Percentiles rank a stretch among this genome's conserved stretches.
Evolutionary conservation across 257 asterid genomes (phyloP).

Genomic region (Petrea volubilis): DNA sequence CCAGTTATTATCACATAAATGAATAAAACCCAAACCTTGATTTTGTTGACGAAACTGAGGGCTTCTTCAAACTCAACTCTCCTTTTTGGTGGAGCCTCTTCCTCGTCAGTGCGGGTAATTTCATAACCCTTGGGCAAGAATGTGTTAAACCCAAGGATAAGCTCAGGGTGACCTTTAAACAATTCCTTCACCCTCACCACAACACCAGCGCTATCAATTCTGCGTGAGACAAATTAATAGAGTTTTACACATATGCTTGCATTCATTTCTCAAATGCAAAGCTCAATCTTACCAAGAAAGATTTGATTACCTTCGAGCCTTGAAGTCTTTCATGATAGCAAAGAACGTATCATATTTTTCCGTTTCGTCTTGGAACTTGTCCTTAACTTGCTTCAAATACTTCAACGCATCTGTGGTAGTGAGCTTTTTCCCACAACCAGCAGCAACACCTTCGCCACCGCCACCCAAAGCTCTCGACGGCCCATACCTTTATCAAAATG

Average conservation of each 20-base stretch:
- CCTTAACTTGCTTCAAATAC: slow-evolving; percentile 95
- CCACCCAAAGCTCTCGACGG: slow-evolving; percentile 57
- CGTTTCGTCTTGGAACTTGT: slow-evolving; percentile 90
- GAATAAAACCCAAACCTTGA: slow-evolving; percentile 59
- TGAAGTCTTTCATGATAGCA: slow-evolving; percentile 96
- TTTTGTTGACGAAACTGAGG: slow-evolving; percentile 91
- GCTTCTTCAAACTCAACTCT: slow-evolving; percentile 97
- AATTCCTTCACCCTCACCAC: slow-evolving; percentile 90
- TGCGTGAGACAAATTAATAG: slow-evolving; percentile 37
- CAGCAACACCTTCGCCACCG: slow-evolving; percentile 39
- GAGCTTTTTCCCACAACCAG: slow-evolving; percentile 68
- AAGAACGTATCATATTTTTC: slow-evolving; percentile 94
- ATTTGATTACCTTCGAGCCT: slow-evolving; percentile 82
- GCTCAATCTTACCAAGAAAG: slow-evolving; percentile 14
- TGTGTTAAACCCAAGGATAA: slow-evolving; percentile 95
- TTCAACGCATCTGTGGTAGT: slow-evolving; percentile 91
- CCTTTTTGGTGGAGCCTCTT: slow-evolving; percentile 85
- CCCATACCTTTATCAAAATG: slow-evolving; percentile 46
- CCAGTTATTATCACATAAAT: neutral
- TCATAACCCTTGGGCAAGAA: slow-evolving; percentile 98
- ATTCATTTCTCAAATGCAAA: slow-evolving; percentile 15
- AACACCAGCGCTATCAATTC: slow-evolving; percentile 94
- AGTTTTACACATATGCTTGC: slow-evolving; percentile 12
- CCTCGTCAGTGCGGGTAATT: slow-evolving; percentile 84
- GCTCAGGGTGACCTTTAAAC: slow-evolving; percentile 86